These are phyloP conservation scores for Arthrobotrys megalospora DNA, from an alignment of 2,329 filamentous ascomycete species.

Conservation along the genomic window DNA sequence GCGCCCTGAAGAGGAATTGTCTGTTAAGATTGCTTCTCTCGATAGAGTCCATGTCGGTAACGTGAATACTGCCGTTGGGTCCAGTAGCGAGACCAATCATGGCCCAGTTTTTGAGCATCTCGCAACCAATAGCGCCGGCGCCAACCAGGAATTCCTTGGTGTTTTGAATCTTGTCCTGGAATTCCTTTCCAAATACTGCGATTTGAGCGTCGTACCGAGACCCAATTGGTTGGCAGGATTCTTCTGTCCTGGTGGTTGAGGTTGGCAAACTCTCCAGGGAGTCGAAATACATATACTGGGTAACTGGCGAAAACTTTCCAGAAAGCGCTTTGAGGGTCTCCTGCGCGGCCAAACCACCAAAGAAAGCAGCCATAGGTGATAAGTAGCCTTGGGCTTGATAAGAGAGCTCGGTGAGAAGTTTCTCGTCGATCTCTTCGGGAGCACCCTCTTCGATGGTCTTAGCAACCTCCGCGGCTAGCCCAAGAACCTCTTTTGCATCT, in stretches of 20 bases:
- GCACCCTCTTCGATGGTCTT: conserved; percentile 76
- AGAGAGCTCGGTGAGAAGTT: conserved; percentile 90
- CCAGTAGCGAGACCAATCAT: conserved; percentile 96
- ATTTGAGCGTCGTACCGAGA: conserved; percentile 97
- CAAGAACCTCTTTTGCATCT: conserved; percentile 84
- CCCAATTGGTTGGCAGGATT: conserved; percentile 86
- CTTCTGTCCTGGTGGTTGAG: conserved; percentile 81
- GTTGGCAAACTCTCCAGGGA: conserved; percentile 94
- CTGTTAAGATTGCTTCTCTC: conserved; percentile 99
- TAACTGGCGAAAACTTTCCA: conserved; percentile 95
- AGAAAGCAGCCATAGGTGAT: conserved; percentile 92
- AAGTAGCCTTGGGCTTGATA: conserved; percentile 95
- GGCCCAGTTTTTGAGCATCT: conserved; percentile 99
- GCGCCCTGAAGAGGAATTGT: conserved; percentile 93
- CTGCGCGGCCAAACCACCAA: conserved; percentile 92
- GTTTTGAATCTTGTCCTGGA: conserved; percentile 92
- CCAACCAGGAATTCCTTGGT: conserved; percentile 94
- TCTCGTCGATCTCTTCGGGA: conserved; percentile 86
- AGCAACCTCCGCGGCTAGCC: conserved; percentile 81
- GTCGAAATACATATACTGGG: conserved; percentile 97
- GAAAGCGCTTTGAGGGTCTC: conserved; percentile 97
- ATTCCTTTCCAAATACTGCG: conserved; percentile 93
- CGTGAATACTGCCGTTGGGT: conserved; percentile 86
- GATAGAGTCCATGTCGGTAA: conserved; percentile 98
- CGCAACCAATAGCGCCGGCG: conserved; percentile 95